Conservation (phyloP, 495 filamentous ascomycete species). For the Alectoria sarmentosa region DNA sequence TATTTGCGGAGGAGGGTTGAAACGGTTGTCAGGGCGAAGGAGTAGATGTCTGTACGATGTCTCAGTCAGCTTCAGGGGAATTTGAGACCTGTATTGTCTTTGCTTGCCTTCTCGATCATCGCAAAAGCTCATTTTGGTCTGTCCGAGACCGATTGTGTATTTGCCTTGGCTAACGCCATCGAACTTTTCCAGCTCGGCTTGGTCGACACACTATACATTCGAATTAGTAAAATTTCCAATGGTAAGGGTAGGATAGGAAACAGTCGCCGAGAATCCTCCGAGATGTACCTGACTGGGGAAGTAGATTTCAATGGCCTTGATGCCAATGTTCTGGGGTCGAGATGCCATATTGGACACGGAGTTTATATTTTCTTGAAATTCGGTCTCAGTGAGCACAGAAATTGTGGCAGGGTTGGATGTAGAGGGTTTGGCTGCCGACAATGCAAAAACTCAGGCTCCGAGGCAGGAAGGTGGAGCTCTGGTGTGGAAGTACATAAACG, state of each 20-base stretch:
- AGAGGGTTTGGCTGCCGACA: not conserved
- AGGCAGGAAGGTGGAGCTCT: not conserved
- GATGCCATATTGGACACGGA: constrained; percentile 55
- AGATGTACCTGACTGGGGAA: constrained; percentile 84
- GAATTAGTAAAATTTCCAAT: constrained; percentile 27
- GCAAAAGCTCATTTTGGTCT: constrained; percentile 99
- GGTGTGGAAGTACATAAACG: not conserved
- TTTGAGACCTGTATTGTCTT: not conserved
- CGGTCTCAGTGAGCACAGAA: not conserved
- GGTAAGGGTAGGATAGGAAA: constrained; percentile 11
- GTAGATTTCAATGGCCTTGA: constrained; percentile 99
- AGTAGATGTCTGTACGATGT: constrained; percentile 80
- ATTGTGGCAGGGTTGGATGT: too few species aligned
- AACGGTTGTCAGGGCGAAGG: constrained; percentile 79
- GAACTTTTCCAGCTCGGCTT: constrained; percentile 93
- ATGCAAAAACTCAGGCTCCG: not conserved
- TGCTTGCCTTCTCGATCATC: constrained; percentile 89
- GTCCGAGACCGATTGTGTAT: constrained; percentile 98
- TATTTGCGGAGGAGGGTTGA: constrained; percentile 89
- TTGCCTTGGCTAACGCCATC: constrained; percentile 92
- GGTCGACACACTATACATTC: constrained; percentile 77
- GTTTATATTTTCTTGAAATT: not conserved
- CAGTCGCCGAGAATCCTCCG: not conserved
- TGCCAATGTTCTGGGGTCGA: constrained; percentile 93
- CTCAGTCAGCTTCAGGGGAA: constrained; percentile 12